Evolutionary conservation across 2,329 filamentous ascomycete species (phyloP), one percentile per base, ranked within the genome.

Genomic region (Exophiala aquamarina): DNA sequence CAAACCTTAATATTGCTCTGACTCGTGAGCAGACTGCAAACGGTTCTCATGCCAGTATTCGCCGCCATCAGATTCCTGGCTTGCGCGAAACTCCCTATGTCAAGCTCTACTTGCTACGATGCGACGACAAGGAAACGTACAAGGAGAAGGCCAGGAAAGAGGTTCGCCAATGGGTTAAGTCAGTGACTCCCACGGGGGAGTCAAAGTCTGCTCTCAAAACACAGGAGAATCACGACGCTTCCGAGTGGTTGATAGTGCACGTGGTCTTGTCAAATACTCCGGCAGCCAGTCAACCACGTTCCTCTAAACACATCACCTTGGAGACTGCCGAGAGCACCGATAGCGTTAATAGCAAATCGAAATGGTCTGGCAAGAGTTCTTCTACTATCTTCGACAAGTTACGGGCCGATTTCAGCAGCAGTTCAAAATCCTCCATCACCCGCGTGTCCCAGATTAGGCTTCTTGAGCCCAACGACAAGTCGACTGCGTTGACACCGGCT

Each of bases 81-180:
- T 72, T 98, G 46, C 85, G 92, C 31, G 87, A 89, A 53, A 97
- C 92, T 1, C 90, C 94, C 1, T 98, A 98, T 66, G 76, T 98
- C 50, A 97, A 95, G 66, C 73, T 98, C 5, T 86, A 91, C 47
- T 73, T 98, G 2, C 78, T 98, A 43, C 82, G 91, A 62, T 97
- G 93, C 70, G 93, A 97, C 70, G 93, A 98, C 64, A 95, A 90
- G 61, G 94, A 98, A 38, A 83, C 83, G 7, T 98, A 98, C 76
- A 97, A 95, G 68, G 74, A 81, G 2, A 82, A 82, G 10, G 84
- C 88, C 5, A 80, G 90, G 41, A 83, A 87, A 60, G 82, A 88
- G 57, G 76, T 98, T 28, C 82, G 88, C 41, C 91, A 97, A 56
- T 98, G 93, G 93, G 81, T 97, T 60, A 94, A 93, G 67, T 73